A percentile compares a stretch with the other conserved stretches of the same genome.
phyloP scores from a whole-genome alignment of 2,329 filamentous ascomycete species.

The Fusarium pseudocircinatum region DNA sequence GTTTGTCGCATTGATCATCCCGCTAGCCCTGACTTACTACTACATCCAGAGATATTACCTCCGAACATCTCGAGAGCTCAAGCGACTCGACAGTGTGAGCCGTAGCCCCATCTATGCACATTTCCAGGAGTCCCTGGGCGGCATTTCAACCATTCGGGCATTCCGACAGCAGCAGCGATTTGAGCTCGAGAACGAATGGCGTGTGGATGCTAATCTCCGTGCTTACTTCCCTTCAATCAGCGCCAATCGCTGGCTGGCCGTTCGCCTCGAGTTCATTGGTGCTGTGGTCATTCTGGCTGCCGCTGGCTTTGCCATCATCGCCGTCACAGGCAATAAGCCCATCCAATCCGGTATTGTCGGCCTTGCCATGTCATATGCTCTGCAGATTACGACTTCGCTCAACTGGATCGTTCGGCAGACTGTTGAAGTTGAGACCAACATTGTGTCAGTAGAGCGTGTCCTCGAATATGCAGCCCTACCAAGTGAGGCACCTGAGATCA shows the following conservation, averaged over 20 bases:
- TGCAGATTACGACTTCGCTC: slow-evolving; percentile 95
- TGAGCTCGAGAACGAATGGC: slow-evolving; percentile 94
- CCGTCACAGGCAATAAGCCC: slow-evolving; percentile 73
- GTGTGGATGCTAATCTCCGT: slow-evolving; percentile 91
- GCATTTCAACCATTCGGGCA: slow-evolving; percentile 93
- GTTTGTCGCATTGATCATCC: slow-evolving; percentile 83
- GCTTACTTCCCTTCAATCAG: slow-evolving; percentile 97
- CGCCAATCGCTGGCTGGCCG: slow-evolving; percentile 92
- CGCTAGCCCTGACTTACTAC: slow-evolving; percentile 82
- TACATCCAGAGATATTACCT: slow-evolving; percentile 98
- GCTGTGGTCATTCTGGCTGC: slow-evolving; percentile 91
- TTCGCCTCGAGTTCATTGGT: slow-evolving; percentile 94
- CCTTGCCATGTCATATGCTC: slow-evolving; percentile 94
- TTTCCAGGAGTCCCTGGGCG: slow-evolving; percentile 96
- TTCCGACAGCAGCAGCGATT: slow-evolving; percentile 91
- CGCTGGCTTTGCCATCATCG: slow-evolving; percentile 82
- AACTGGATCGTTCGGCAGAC: slow-evolving; percentile 99
- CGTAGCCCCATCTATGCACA: slow-evolving; percentile 97
- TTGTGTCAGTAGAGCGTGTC: slow-evolving; percentile 96
- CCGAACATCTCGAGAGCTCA: slow-evolving; percentile 93
- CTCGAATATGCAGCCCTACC: slow-evolving; percentile 93
- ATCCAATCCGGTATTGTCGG: slow-evolving; percentile 83
- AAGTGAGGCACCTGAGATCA: slow-evolving; percentile 93
- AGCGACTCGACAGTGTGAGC: slow-evolving; percentile 93
- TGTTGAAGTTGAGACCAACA: slow-evolving; percentile 99